Conservation (phyloP, 192 early-diverging fungal species). For the Podila epicladia region DNA sequence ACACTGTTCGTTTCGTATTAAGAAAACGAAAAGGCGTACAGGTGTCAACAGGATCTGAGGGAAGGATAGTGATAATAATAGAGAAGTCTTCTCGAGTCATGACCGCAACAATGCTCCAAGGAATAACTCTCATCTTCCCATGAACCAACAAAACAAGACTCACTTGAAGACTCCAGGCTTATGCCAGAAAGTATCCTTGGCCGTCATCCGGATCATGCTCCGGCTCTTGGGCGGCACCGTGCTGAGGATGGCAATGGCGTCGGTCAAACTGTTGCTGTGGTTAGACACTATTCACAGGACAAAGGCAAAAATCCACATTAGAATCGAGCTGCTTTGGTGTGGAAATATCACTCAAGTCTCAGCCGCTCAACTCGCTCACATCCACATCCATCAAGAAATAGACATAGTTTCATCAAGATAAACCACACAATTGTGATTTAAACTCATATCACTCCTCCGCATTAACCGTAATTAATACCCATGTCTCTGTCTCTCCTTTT, state of each 20-base stretch:
- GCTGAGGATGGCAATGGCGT: slow-evolving; percentile 44
- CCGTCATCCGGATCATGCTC: slow-evolving; percentile 51
- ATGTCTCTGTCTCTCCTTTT: too few species aligned
- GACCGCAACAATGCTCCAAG: background rate
- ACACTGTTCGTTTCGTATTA: background rate
- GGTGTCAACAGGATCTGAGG: background rate
- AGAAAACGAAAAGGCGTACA: background rate
- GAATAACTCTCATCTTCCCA: background rate
- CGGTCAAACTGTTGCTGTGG: slow-evolving; percentile 53
- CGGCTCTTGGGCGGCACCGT: slow-evolving; percentile 42
- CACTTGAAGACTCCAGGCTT: slow-evolving; percentile 52
- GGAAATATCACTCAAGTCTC: background rate
- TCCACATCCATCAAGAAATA: too few species aligned
- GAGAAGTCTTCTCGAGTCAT: background rate
- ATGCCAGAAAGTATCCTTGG: slow-evolving; percentile 55
- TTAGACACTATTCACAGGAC: slow-evolving; percentile 35
- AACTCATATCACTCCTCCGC: too few species aligned
- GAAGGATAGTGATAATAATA: background rate
- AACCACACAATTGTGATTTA: too few species aligned
- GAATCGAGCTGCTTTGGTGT: background rate
- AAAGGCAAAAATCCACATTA: background rate
- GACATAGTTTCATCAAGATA: too few species aligned
- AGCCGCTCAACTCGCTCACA: background rate
- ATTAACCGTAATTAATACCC: too few species aligned
- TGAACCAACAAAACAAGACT: background rate